These are phyloP conservation scores for Xylogone sp. DNA, from an alignment of 2,329 filamentous ascomycete species.

Conservation along the genomic window DNA sequence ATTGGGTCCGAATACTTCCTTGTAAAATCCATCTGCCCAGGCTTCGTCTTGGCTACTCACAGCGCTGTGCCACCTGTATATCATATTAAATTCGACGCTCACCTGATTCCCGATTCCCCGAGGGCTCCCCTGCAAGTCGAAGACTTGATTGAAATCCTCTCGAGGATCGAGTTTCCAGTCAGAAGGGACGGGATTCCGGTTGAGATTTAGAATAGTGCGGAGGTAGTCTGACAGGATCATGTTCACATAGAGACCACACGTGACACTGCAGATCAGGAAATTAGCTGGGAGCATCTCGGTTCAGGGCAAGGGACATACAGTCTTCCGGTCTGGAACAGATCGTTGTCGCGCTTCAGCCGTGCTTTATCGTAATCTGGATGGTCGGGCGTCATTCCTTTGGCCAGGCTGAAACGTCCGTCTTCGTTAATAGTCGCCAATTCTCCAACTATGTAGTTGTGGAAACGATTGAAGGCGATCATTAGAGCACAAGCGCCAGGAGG, in stretches of 20 bases:
- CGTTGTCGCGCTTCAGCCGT: constrained; percentile 69
- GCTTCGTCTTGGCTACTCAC: constrained; percentile 71
- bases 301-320: constrained; percentile 47
- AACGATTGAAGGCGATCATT: constrained; percentile 73
- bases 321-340: constrained; percentile 73
- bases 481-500: constrained; percentile 68
- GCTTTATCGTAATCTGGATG: constrained; percentile 47
- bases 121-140: constrained; percentile 52
- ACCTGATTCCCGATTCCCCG: constrained; percentile 78
- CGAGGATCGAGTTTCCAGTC: constrained; percentile 79
- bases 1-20: constrained; percentile 42
- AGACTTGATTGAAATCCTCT: constrained; percentile 55
- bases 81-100: constrained; percentile 82
- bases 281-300: constrained; percentile 53
- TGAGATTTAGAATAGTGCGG: constrained; percentile 51
- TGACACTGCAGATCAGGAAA: constrained; percentile 68
- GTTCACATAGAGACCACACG: constrained; percentile 71
- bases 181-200: constrained; percentile 10
- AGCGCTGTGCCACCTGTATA: constrained; percentile 81
- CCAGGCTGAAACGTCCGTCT: constrained; percentile 61
- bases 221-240: constrained; percentile 76
- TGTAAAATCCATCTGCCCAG: constrained; percentile 73
- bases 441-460: constrained; percentile 81
- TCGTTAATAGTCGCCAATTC: constrained; percentile 82
- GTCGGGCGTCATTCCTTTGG: constrained; percentile 42